These are phyloP conservation scores for Annulohypoxylon truncatum DNA, from an alignment of 2,329 filamentous ascomycete species.

Conservation along the genomic window DNA sequence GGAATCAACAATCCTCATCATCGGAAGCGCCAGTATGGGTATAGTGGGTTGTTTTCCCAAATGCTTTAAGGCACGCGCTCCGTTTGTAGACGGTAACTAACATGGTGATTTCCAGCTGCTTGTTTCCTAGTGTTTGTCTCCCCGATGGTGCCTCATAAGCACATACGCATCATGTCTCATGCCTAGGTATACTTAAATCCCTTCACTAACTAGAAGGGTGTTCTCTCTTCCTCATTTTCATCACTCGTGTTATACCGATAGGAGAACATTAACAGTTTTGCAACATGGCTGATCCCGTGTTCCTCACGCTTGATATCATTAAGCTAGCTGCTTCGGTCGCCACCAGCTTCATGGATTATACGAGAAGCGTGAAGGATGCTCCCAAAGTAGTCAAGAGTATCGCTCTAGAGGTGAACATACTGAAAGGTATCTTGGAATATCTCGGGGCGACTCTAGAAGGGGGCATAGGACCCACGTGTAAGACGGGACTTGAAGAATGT, in stretches of 20 bases:
- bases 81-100: neutral
- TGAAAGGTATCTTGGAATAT: conserved; percentile 21
- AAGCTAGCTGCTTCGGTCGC: conserved; percentile 9
- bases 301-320: conserved; percentile 3
- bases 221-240: neutral
- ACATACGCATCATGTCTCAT: neutral
- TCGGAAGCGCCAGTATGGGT: neutral
- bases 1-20: neutral
- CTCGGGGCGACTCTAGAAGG: conserved; percentile 6
- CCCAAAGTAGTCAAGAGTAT: conserved; percentile 11
- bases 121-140: conserved; percentile 9
- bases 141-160: neutral
- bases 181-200: conserved; percentile 10
- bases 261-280: neutral
- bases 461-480: neutral
- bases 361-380: conserved; percentile 24
- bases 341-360: conserved; percentile 9
- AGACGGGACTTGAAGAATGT: conserved; percentile 1
- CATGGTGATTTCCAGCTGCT: neutral
- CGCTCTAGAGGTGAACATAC: conserved; percentile 16
- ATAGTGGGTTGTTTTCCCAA: neutral
- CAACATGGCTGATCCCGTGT: conserved; percentile 28
- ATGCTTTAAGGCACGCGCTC: neutral
- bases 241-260: neutral
- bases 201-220: neutral